Evolutionary conservation across 208 protist genomes (phyloP).

Genomic region (Angomonas deanei): DNA sequence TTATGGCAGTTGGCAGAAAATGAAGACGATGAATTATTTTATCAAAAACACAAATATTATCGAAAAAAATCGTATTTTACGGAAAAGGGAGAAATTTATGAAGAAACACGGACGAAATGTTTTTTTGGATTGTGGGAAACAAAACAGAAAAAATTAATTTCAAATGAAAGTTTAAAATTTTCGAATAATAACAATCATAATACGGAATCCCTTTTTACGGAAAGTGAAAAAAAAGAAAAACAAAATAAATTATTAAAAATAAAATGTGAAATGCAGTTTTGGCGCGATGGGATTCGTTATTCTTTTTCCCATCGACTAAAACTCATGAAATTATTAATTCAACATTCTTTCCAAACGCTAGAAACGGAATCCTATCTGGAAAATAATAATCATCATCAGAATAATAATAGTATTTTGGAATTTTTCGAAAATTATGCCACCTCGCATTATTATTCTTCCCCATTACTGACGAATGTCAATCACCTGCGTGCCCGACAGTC

Average conservation of each 20-base stretch:
- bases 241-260: neutral
- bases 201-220: neutral
- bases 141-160: neutral
- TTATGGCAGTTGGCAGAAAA: neutral
- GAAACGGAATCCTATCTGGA: too few relatives aligned
- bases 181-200: neutral
- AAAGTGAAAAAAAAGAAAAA: neutral
- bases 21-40: conserved; percentile 1
- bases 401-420: neutral
- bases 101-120: neutral
- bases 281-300: too few relatives aligned
- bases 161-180: neutral
- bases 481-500: neutral
- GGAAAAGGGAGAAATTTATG: neutral
- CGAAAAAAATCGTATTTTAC: neutral
- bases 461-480: neutral
- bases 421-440: too few relatives aligned
- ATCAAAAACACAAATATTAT: neutral
- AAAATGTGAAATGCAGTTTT: too few relatives aligned
- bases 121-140: neutral
- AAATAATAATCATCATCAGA: neutral
- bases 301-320: too few relatives aligned
- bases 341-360: too few relatives aligned
- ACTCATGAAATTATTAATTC: neutral
- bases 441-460: too few relatives aligned